These are phyloP conservation scores for Tritrichomonas musculus DNA, from an alignment of 208 protist genomes.

Conservation along the genomic window DNA sequence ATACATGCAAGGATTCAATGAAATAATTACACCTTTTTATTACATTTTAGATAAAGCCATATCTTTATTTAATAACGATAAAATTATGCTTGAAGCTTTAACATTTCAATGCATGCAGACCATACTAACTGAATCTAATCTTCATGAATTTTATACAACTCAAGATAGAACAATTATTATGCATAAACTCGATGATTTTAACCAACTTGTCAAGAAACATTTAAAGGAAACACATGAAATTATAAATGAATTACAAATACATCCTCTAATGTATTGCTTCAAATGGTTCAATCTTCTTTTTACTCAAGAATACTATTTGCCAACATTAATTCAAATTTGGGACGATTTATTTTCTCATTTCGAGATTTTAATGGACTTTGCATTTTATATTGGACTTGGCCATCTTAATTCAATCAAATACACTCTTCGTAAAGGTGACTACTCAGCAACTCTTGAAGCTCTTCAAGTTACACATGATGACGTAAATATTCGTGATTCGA, in stretches of 20 bases:
- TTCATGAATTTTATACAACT: neutral
- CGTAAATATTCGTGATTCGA: neutral
- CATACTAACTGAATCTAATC: neutral
- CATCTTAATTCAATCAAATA: neutral
- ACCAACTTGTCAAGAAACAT: neutral
- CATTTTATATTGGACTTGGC: neutral
- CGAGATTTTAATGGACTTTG: neutral
- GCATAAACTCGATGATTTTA: neutral
- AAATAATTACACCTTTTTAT: constrained; percentile 7
- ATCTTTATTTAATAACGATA: neutral
- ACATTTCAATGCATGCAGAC: neutral
- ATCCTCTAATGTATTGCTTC: constrained; percentile 9
- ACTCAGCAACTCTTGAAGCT: neutral
- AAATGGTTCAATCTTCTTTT: constrained; percentile 26
- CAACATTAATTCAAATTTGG: neutral
- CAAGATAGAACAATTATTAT: neutral
- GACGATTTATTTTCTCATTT: constrained; percentile 17
- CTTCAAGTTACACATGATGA: neutral
- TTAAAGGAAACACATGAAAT: neutral
- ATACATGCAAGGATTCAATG: constrained; percentile 31
- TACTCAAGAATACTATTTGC: neutral
- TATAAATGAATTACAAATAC: neutral
- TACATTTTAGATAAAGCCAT: neutral
- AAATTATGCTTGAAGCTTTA: neutral
- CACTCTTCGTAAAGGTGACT: neutral